phyloP scores from a whole-genome alignment of 148 eudicot species.

The Chenopodium suecicum region DNA sequence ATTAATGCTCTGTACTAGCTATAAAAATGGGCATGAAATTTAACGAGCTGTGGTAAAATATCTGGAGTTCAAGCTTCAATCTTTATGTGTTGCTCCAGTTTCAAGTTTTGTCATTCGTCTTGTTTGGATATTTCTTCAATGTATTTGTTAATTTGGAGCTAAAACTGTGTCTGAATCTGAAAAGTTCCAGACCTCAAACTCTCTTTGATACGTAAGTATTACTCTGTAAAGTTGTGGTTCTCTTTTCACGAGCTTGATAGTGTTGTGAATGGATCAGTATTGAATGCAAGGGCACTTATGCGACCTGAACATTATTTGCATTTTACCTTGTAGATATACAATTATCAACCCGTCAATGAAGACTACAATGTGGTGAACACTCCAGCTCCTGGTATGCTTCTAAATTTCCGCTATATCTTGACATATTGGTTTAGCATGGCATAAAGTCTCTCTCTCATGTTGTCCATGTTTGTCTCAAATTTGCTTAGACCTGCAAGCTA shows the following conservation, averaged over 20 bases:
- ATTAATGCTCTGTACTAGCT: not conserved
- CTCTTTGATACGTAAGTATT: too few species aligned
- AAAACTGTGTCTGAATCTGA: not conserved
- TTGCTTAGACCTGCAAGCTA: slow-evolving; percentile 65
- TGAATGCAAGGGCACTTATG: slow-evolving; percentile 8
- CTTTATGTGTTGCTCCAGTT: not conserved
- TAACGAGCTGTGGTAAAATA: not conserved
- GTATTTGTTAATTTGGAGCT: not conserved
- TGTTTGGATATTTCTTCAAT: too few species aligned
- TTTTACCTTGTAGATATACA: slow-evolving; percentile 66
- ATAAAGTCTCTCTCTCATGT: slow-evolving; percentile 19
- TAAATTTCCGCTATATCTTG: slow-evolving; percentile 24
- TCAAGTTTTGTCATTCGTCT: too few species aligned
- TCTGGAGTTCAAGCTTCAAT: not conserved
- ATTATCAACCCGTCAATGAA: slow-evolving; percentile 86
- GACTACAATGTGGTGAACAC: slow-evolving; percentile 88
- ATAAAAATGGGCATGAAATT: not conserved
- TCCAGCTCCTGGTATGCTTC: slow-evolving; percentile 75
- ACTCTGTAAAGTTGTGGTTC: not conserved
- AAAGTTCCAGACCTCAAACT: not conserved
- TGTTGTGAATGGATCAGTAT: not conserved
- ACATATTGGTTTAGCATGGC: slow-evolving; percentile 16
- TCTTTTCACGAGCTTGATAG: not conserved
- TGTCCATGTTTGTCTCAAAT: slow-evolving; percentile 17
- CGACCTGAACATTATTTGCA: slow-evolving; percentile 22